Base-by-base conservation (phyloP, 2,329 filamentous ascomycete species). In the Cladosporium cucumerinum region DNA sequence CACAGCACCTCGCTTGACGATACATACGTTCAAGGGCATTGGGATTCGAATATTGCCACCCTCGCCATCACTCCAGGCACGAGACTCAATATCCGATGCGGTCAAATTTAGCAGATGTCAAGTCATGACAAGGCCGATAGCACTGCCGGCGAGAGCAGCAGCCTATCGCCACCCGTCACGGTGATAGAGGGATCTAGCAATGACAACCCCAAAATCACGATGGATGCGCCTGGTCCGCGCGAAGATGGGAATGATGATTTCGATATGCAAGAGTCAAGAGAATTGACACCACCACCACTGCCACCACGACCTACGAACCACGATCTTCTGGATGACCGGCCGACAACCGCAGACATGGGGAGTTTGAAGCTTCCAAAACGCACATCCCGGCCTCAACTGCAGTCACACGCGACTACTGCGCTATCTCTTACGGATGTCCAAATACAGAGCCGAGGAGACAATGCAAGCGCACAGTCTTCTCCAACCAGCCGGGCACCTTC, bases 371-470 rank as follows among this genome's bases (percentile, higher is more conserved):
- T 76, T 12, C 72, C 75, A 4, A 76, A 76, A 28, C 75, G 73
- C 48, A 61, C 75, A 25, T 74, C 75, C 5, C 62, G 76, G 61
- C 80, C 81, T 26, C 76, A 78, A 64, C 71, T 83, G 21, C 76
- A 80, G 28, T 87, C 89, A 1, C 87, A 87, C 66, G 87, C 94
- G 57, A 97, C 93, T 3, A 97, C 93, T 0, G 93, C 93, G 11
- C 74, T 98, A 16, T 94, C 92, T 0, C 85, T 92, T 18, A 84
- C 93, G 67, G 93, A 94, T 69, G 89, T 93, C 63, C 89, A 92
- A 70, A 91, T 90, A 0, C 83, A 93, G 58, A 87, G 88, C 1
- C 89, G 90, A 68, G 90, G 92, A 26, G 58, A 66, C 67, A 48
- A 65, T 49, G 69, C 67, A 4, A 62, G 67, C 34, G 58, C 61